Base-by-base conservation (phyloP, 2,329 filamentous ascomycete species). In the Chrysoporthe austroafricana region DNA sequence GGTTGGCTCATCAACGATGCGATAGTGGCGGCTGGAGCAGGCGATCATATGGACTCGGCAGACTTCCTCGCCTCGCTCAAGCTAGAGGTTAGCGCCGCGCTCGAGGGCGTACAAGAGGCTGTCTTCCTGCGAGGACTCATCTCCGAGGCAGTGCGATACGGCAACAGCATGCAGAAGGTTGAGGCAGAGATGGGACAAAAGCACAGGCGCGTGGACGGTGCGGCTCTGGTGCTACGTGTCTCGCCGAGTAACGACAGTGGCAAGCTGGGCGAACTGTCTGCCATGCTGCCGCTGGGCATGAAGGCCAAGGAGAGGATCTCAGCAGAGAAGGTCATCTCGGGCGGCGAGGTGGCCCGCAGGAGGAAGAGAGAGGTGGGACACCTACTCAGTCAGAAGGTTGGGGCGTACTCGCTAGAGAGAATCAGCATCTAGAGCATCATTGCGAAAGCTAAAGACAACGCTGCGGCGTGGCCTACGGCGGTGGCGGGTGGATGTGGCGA, bases 401-500 rank as follows among this genome's bases (percentile, higher is more conserved):
- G 91, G 66, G 88, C 90, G 72, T 97, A 97, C 80, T 93, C 91
- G 59, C 85, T 95, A 72, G 93, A 97, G 81, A 88, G 88, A 79
- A 89, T 97, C 73, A 79, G 85, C 63, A 82, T 93, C 73, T 93
- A 84, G 81, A 71, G 69, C 70, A 66, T 72, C 67, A 7, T 26
- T 57, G n/a, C 36, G 60, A 18, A 54, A 21, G 42, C 21, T 13
- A 13, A 43, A 14, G 16, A 11, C 42, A 60, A 52, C 68, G 59
- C 18, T 21, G 67, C 66, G 43, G 63, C 62, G 9, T 56, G 62
- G 21, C 54, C 54, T 58, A 26, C 34, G 39, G 48, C 36, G 50
- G 50, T 56, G 36, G 36, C 14, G 4, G 60, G 14, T 34, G 13
- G 44, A 50, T 46, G 16, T 44, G 34, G n/a, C 21, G 34, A 36